Conservation (phyloP, 2,329 filamentous ascomycete genomes). For the Aspergillus terreus region DNA sequence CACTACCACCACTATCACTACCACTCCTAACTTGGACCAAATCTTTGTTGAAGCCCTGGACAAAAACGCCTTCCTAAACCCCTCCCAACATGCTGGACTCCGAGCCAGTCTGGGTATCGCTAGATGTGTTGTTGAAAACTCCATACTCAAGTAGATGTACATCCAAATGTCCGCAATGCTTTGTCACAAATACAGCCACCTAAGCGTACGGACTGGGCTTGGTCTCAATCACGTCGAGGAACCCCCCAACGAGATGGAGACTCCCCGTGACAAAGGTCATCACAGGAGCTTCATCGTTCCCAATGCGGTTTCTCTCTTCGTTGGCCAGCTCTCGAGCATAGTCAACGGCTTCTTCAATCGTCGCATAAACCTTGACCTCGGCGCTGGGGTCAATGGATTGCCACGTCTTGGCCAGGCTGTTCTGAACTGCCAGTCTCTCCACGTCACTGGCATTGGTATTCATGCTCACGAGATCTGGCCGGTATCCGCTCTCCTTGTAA, state of each 20-base stretch:
- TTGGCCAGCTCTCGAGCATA: slow-evolving; percentile 49
- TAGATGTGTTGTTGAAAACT: slow-evolving; percentile 19
- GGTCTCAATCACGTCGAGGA: slow-evolving; percentile 67
- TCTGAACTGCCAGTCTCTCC: slow-evolving; percentile 62
- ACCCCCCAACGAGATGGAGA: slow-evolving; percentile 75
- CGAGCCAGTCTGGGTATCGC: slow-evolving; percentile 10
- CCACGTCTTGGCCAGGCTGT: slow-evolving; percentile 62
- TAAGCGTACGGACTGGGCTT: slow-evolving; percentile 20
- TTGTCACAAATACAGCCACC: not conserved
- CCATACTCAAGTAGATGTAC: not conserved
- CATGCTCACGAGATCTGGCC: slow-evolving; percentile 60
- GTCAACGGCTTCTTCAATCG: slow-evolving; percentile 66
- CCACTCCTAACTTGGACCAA: not conserved
- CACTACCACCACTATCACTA: too few relatives aligned
- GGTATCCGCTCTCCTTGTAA: slow-evolving; percentile 58
- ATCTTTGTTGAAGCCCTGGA: slow-evolving; percentile 24
- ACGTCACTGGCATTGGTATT: slow-evolving; percentile 59
- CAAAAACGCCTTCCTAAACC: slow-evolving; percentile 8
- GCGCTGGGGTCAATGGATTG: slow-evolving; percentile 50
- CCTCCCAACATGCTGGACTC: slow-evolving; percentile 6
- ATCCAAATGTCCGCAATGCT: not conserved
- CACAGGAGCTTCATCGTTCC: slow-evolving; percentile 42
- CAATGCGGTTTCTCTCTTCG: slow-evolving; percentile 25
- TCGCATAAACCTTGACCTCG: slow-evolving; percentile 56
- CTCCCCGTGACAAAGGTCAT: slow-evolving; percentile 77